Evolutionary conservation across 192 early-diverging fungal genomes (phyloP).

Genomic region (Glomus cerebriforme): DNA sequence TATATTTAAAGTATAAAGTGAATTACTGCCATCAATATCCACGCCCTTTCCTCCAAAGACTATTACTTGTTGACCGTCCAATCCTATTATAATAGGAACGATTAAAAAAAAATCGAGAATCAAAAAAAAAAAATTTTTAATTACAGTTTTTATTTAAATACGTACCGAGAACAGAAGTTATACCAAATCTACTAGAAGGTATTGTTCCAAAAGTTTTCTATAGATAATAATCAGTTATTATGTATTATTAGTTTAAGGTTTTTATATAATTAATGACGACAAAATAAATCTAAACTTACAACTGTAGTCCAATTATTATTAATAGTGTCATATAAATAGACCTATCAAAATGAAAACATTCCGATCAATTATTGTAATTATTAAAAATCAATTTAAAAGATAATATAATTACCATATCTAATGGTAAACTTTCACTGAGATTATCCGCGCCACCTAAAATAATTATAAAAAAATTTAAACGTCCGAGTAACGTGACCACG

Average conservation of each 20-base stretch:
- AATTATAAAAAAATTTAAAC: no score
- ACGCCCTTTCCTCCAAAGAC: not conserved
- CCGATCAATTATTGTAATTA: not conserved
- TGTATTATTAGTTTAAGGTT: not conserved
- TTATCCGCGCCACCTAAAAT: no score
- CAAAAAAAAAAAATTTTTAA: no score
- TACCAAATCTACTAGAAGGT: not conserved
- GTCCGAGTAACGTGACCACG: no score
- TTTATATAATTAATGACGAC: not conserved
- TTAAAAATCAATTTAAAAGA: not conserved
- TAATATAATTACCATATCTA: not conserved
- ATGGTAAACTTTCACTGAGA: not conserved
- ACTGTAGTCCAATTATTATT: not conserved
- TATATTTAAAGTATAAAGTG: not conserved
- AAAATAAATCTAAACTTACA: not conserved
- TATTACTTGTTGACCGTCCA: not conserved
- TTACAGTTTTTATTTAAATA: not conserved
- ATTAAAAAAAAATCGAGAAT: not conserved
- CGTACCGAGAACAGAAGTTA: not conserved
- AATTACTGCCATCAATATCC: no score
- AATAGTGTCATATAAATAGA: not conserved
- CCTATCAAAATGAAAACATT: not conserved
- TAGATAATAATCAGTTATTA: not conserved
- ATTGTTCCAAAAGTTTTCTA: not conserved
- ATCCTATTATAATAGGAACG: not conserved